Conservation (phyloP, 2,329 filamentous ascomycete species). For the Phialemonium atrogriseum region DNA sequence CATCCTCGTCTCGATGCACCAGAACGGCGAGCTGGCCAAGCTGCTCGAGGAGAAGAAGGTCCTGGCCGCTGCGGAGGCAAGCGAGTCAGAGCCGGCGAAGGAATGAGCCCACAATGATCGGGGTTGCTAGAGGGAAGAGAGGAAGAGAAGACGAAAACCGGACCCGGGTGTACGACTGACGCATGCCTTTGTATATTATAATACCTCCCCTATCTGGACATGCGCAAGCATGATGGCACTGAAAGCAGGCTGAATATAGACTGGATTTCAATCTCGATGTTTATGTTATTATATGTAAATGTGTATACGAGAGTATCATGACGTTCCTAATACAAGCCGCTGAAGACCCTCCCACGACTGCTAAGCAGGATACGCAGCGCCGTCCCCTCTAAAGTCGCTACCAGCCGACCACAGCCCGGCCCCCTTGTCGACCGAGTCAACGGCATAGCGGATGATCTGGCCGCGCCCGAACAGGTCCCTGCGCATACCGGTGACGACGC, state of each 20-base stretch:
- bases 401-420: conserved; percentile 75
- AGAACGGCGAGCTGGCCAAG: conserved; percentile 88
- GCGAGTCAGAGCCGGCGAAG: conserved; percentile 23
- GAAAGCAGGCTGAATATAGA: too few relatives aligned
- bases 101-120: too few relatives aligned
- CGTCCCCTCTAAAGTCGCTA: conserved; percentile 83
- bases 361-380: conserved; percentile 51
- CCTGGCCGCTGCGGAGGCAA: conserved; percentile 54
- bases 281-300: too few relatives aligned
- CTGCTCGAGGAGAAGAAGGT: conserved; percentile 87
- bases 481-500: conserved; percentile 55
- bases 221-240: too few relatives aligned
- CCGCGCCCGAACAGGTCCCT: conserved; percentile 75
- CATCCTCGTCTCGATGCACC: conserved; percentile 94
- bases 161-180: too few relatives aligned
- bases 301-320: too few relatives aligned
- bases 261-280: too few relatives aligned
- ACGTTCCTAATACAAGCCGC: too few relatives aligned
- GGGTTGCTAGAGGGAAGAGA: conserved; percentile 23
- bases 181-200: too few relatives aligned
- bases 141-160: too few relatives aligned
- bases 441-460: conserved; percentile 72
- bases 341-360: too few relatives aligned
- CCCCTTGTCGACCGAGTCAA: conserved; percentile 61
- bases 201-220: too few relatives aligned